Percentiles rank a stretch among this genome's conserved stretches.
phyloP scores from a whole-genome alignment of 768 basidiomycete species.

The Amanita rubescens region DNA sequence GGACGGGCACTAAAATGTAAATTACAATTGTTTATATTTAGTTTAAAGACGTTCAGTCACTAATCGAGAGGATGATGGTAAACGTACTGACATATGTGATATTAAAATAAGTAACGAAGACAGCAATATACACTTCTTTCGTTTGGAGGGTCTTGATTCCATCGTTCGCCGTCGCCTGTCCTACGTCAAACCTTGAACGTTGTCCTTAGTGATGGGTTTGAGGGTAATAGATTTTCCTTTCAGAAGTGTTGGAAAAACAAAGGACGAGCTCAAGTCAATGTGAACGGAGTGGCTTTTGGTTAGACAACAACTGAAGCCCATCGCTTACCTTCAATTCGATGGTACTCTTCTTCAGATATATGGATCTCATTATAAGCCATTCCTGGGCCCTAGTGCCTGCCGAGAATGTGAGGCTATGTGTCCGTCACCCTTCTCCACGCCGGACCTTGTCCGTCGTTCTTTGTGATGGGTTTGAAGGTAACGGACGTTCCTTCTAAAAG shows the following conservation, averaged over 20 bases:
- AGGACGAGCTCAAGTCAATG: conserved; percentile 34
- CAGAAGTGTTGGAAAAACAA: conserved; percentile 50
- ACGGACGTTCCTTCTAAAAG: conserved; percentile 53
- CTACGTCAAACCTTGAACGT: conserved; percentile 44
- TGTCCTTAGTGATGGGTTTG: conserved; percentile 26
- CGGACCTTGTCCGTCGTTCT: conserved; percentile 27
- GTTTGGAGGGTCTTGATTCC: conserved; percentile 46
- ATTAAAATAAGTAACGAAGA: not conserved
- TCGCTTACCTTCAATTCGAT: conserved; percentile 46
- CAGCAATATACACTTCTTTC: conserved; percentile 46
- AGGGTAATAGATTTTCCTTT: conserved; percentile 53
- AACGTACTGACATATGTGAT: no score
- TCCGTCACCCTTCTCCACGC: conserved; percentile 53
- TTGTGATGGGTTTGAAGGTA: conserved; percentile 36
- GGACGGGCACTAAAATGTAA: no score
- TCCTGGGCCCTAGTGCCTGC: conserved; percentile 54
- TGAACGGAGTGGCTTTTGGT: conserved; percentile 33
- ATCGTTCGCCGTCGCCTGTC: conserved; percentile 46
- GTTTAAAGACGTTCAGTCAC: no score
- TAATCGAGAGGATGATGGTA: no score
- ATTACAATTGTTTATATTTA: no score
- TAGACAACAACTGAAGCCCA: conserved; percentile 56
- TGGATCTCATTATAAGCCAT: conserved; percentile 34
- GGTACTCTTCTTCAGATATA: conserved; percentile 63
- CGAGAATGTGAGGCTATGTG: no score